Evolutionary conservation across 768 basidiomycete species (phyloP).

Genomic region (Mrakia frigida): DNA sequence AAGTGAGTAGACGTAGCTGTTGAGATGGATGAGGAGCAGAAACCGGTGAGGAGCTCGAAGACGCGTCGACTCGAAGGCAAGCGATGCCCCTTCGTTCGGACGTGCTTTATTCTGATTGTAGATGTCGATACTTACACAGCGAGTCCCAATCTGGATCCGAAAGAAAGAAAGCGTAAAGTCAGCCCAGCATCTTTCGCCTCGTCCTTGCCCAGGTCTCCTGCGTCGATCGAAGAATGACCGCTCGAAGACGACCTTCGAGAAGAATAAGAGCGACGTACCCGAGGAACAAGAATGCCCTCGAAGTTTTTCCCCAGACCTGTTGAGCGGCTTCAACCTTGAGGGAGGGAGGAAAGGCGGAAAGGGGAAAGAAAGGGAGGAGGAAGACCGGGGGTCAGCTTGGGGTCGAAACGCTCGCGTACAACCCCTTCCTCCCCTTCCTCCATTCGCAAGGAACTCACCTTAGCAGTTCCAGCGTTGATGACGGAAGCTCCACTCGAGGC

Average conservation of each 20-base stretch:
- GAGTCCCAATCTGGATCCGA: neutral
- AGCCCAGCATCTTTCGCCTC: neutral
- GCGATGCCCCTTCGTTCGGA: too few relatives aligned
- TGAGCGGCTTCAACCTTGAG: neutral
- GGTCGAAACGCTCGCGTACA: too few relatives aligned
- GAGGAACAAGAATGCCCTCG: neutral
- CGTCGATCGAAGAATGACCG: too few relatives aligned
- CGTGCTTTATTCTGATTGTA: neutral
- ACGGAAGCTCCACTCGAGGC: neutral
- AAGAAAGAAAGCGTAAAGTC: neutral
- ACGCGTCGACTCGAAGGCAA: neutral
- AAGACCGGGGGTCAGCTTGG: too few relatives aligned
- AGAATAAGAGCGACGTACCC: neutral
- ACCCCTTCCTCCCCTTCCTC: too few relatives aligned
- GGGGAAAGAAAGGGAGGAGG: too few relatives aligned
- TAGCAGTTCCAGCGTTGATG: neutral
- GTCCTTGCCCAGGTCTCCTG: too few relatives aligned
- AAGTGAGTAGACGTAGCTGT: conserved; percentile 7
- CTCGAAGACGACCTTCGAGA: too few relatives aligned
- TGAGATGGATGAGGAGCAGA: neutral
- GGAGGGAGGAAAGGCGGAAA: too few relatives aligned
- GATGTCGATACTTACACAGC: neutral
- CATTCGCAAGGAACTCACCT: neutral
- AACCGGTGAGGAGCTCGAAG: neutral
- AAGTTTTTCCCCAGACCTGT: neutral